These are phyloP conservation scores for Letharia columbiana DNA, from an alignment of 495 filamentous ascomycete species.

Conservation along the genomic window DNA sequence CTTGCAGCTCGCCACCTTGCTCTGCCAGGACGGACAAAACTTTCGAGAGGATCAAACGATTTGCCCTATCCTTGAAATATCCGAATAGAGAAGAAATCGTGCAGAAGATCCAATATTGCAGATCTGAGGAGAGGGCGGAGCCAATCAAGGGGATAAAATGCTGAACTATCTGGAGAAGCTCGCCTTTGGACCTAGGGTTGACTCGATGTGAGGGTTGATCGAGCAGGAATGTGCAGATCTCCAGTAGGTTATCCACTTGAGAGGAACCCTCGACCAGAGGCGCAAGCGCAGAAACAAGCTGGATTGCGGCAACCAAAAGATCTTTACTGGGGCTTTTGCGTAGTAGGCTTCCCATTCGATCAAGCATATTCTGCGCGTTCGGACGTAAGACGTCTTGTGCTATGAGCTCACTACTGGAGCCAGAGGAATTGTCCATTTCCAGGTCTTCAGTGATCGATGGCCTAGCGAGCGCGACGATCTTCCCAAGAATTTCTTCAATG, in stretches of 20 bases:
- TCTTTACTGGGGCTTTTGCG: constrained; percentile 55
- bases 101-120: constrained; percentile 51
- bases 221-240: constrained; percentile 70
- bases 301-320: constrained; percentile 66
- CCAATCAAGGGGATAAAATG: constrained; percentile 61
- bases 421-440: constrained; percentile 45
- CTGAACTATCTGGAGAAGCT: constrained; percentile 63
- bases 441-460: constrained; percentile 39
- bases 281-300: constrained; percentile 63
- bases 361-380: constrained; percentile 60
- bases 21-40: constrained; percentile 62
- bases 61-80: constrained; percentile 72
- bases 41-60: constrained; percentile 59
- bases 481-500: constrained; percentile 60
- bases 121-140: constrained; percentile 43
- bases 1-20: constrained; percentile 48
- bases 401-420: constrained; percentile 35
- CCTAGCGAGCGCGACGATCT: constrained; percentile 49
- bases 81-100: constrained; percentile 70
- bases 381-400: constrained; percentile 55
- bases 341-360: constrained; percentile 57
- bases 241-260: constrained; percentile 63
- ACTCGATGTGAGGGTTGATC: constrained; percentile 74
- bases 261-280: constrained; percentile 60
- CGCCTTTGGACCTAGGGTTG: constrained; percentile 72